A percentile compares a stretch with the other conserved stretches of the same genome.
These are phyloP conservation scores for Wickerhamomyces queroliae DNA, from an alignment of 805 yeast genomes.

Conservation along the genomic window DNA sequence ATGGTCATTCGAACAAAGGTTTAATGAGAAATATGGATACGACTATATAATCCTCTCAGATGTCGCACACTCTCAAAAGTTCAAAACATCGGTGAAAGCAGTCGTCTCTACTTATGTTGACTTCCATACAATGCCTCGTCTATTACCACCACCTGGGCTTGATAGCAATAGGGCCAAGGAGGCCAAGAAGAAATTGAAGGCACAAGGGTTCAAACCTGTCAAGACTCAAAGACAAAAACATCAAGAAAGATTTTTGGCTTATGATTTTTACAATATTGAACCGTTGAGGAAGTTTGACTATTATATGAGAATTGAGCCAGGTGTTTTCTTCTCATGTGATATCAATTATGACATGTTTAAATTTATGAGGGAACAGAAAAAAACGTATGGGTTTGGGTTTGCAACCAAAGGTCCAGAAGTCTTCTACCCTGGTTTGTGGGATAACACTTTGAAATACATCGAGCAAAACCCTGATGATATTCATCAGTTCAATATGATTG, in stretches of 20 bases:
- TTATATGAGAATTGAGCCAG: constrained; percentile 47
- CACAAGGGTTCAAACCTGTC: constrained; percentile 44
- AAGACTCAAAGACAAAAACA: constrained; percentile 53
- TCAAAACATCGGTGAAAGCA: constrained; percentile 37
- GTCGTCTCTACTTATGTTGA: constrained; percentile 48
- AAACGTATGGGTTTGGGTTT: constrained; percentile 61
- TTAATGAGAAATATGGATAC: constrained; percentile 53
- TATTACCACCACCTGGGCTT: constrained; percentile 57
- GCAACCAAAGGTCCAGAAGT: constrained; percentile 58
- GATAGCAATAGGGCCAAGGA: constrained; percentile 38
- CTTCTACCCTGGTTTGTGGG: constrained; percentile 78
- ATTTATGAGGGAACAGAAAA: constrained; percentile 45
- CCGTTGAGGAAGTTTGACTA: constrained; percentile 39
- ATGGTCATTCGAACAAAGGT: constrained; percentile 58
- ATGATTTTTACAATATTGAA: constrained; percentile 39
- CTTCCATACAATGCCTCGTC: constrained; percentile 58
- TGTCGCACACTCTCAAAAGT: constrained; percentile 46
- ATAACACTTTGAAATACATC: constrained; percentile 59
- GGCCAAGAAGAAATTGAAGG: constrained; percentile 34
- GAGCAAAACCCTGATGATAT: constrained; percentile 52
- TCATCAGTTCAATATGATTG: constrained; percentile 56
- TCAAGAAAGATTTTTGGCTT: constrained; percentile 41
- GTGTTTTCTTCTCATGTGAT: constrained; percentile 38
- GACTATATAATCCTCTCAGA: constrained; percentile 79
- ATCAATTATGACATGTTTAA: constrained; percentile 40